Base-by-base conservation (phyloP, 768 basidiomycete genomes). In the Rhodotorula graminis region DNA sequence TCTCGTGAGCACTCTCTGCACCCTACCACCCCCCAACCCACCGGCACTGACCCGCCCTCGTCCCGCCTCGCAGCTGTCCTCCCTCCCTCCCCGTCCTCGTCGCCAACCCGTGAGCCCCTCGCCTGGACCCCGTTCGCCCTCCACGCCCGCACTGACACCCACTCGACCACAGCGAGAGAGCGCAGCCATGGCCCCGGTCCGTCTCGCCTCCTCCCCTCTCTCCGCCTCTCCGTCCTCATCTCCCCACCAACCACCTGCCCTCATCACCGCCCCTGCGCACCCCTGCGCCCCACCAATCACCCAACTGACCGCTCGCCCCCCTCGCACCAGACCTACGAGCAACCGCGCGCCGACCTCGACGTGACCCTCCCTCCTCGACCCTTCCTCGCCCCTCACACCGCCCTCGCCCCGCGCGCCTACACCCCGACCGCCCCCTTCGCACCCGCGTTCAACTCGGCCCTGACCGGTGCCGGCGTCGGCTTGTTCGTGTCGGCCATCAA, bases 401-500 rank as follows among this genome's bases (percentile, higher is more conserved):
- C 53, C 33, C 25, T 65, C 15, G 46, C 47, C 37, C 56, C 62
- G 29, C 64, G 70, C 33, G 57, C 58, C 58, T 76, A 76, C 69
- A 42, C 58, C 59, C 74, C 74, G 21, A 64, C 65, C n/a, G 27
- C 53, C 8, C 44, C 69, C 31, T 33, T 76, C 40, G 59, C 50
- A 1, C 75, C 72, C 23, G 72, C 75, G 21, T 73, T 73, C 72
- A 69, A 71, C 58, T 72, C 64, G 50, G 72, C 55, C 2, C 16
- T 76, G 25, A 69, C 67, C 42, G 65, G 65, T 3, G 75, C 64
- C 33, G 75, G 72, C 31, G 82, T 83, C 19, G 84, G 84, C 11
- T 74, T 83, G 62, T 77, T 84, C 58, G 80, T 83, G 70, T 81
- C 80, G 76, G 82, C 87, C 47, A 84, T 87, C 64, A 91, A 92